Base-by-base conservation (phyloP, 2,329 filamentous ascomycete species). In the Colletotrichum orbiculare region DNA sequence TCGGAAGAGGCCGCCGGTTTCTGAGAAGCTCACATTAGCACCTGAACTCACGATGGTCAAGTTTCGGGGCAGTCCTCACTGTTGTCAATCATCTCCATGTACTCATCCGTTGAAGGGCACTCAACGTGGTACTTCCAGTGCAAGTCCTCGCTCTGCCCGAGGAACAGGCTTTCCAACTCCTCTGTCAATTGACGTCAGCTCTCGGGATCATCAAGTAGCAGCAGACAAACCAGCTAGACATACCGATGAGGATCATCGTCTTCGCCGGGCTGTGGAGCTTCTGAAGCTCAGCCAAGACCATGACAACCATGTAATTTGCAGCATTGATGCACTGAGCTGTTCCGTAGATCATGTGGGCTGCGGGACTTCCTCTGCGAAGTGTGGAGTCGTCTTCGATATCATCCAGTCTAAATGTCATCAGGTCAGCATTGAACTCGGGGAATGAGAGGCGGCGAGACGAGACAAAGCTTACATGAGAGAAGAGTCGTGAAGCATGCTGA, bases 121-220 rank as follows among this genome's bases (percentile, higher is more conserved):
- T 89, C 94, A 63, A 95, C 81, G 17, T 89, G 92, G 78, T 96
- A 92, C 59, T 92, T 86, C 93, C 93, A 97, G 81, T 91, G 95
- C 35, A 97, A 84, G 71, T 97, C 93, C 91, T 96, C 94, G 68
- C 93, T 92, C 77, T 97, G 93, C 13, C 93, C 93, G 34, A 92
- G 83, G 76, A 96, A 92, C 50, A 97, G 86, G 74, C 95, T 93
- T 34, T 55, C 34, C 7, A 60, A 12, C 10, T 60, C 25, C 25
- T 25, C 25, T 25, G 25, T 25, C 25, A 5, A 25, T 25, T 5
- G 25, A 25, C 25, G 25, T 25, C 25, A 25, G 25, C 25, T 25
- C 25, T 25, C 25, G 4, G 25, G 25, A 25, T 25, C 25, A 25
- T 25, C 25, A 25, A 1, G 4, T 25, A 1, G 25, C 25, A 25